phyloP scores from a whole-genome alignment of 1,284 basidiomycete genomes.

The Puccinia triticina region DNA sequence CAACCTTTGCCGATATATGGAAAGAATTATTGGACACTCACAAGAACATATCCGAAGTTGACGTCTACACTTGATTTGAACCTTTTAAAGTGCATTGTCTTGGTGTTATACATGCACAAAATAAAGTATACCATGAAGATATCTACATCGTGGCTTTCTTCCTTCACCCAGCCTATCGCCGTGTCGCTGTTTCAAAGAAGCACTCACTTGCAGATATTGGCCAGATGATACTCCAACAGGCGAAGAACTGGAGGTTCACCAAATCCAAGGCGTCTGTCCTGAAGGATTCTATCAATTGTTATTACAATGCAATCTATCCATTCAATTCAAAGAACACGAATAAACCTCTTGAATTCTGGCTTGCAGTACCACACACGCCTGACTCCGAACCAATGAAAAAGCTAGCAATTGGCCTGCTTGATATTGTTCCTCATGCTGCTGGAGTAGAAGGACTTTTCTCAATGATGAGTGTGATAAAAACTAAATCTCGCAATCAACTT shows the following conservation, averaged over 20 bases:
- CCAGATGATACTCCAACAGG: no score
- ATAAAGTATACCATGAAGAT: no score
- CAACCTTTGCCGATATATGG: slow-evolving; percentile 27
- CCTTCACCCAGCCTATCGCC: no score
- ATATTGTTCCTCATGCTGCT: neutral
- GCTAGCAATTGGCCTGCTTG: slow-evolving; percentile 6
- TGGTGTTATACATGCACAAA: no score
- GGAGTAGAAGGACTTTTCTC: no score
- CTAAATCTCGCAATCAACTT: no score
- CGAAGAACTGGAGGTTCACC: no score
- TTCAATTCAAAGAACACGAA: neutral
- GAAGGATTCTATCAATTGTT: neutral
- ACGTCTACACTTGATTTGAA: neutral
- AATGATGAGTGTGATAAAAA: no score
- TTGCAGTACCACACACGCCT: neutral
- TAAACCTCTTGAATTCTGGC: slow-evolving; percentile 18
- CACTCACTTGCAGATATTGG: no score
- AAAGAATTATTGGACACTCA: neutral
- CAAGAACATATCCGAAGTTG: neutral
- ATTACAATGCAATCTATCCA: neutral
- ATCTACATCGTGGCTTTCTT: no score
- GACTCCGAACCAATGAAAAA: neutral
- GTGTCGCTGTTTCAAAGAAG: no score
- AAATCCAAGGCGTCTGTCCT: neutral
- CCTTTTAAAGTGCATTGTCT: slow-evolving; percentile 19